Conservation (phyloP, 2,329 filamentous ascomycete genomes). For the Colletotrichum eleusines region DNA sequence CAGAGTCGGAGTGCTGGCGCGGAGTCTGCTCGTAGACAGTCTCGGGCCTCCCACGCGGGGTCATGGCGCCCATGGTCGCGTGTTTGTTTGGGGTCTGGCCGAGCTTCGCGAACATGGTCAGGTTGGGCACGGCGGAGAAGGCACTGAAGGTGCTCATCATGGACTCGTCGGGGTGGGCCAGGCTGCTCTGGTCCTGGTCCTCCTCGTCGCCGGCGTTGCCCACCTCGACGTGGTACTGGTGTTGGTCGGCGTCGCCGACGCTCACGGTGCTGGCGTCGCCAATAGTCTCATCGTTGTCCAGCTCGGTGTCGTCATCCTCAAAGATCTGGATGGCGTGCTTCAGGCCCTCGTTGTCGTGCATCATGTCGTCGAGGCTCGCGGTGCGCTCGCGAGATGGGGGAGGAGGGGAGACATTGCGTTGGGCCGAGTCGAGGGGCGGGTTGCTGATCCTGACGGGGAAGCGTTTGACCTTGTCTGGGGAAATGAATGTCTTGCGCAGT, state of each 20-base stretch:
- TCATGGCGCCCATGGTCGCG: constrained; percentile 55
- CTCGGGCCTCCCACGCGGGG: constrained; percentile 54
- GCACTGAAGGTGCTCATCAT: constrained; percentile 86
- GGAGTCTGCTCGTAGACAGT: constrained; percentile 52
- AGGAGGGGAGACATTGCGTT: constrained; percentile 33
- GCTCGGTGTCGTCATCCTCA: constrained; percentile 61
- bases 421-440: constrained; percentile 43
- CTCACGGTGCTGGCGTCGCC: constrained; percentile 42
- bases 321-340: constrained; percentile 72
- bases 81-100: constrained; percentile 73
- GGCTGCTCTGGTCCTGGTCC: constrained; percentile 50
- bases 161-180: constrained; percentile 74
- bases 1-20: constrained; percentile 57
- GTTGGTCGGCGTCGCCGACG: constrained; percentile 40
- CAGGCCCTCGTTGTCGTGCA: constrained; percentile 67
- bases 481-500: constrained; percentile 57
- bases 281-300: constrained; percentile 31
- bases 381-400: constrained; percentile 51
- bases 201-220: constrained; percentile 50
- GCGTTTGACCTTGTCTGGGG: constrained; percentile 59
- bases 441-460: constrained; percentile 71
- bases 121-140: constrained; percentile 90
- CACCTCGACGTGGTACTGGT: constrained; percentile 40
- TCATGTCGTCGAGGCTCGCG: constrained; percentile 64
- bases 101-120: constrained; percentile 84